A percentile compares a stretch with the other conserved stretches of the same genome.
Conservation (phyloP, 306 rosid genomes). For the Trichosanthes cucumerina region DNA sequence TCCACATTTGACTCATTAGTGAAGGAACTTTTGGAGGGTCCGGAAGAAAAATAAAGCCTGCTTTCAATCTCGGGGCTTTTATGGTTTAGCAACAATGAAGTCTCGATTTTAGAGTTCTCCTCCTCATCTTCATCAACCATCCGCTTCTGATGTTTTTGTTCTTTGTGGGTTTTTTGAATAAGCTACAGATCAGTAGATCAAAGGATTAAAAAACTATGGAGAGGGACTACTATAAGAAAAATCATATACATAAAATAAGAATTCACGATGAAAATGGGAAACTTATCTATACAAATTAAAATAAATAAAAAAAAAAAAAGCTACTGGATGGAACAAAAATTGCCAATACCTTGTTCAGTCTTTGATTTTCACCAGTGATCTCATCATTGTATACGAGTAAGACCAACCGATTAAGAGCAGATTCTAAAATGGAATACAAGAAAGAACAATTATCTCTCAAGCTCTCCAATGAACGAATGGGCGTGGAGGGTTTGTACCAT, state of each 20-base stretch:
- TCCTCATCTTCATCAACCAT: constrained; percentile 25
- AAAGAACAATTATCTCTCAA: not conserved
- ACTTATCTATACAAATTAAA: not conserved
- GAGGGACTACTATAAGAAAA: not conserved
- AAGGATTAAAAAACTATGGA: not conserved
- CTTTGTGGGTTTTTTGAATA: constrained; percentile 31
- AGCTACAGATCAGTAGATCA: constrained; percentile 33
- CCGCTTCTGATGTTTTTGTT: constrained; percentile 30
- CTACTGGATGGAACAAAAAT: not conserved
- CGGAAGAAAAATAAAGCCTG: constrained; percentile 25
- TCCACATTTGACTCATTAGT: constrained; percentile 14
- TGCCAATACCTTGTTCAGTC: constrained; percentile 27
- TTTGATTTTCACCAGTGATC: constrained; percentile 22
- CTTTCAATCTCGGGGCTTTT: constrained; percentile 26
- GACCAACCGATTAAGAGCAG: not conserved
- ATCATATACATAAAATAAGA: no score
- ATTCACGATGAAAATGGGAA: not conserved
- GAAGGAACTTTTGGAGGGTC: constrained; percentile 17
- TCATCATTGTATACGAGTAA: constrained; percentile 15
- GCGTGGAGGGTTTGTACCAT: not conserved
- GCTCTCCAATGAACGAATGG: not conserved
- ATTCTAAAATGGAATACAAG: not conserved
- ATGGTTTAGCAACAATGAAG: constrained; percentile 16
- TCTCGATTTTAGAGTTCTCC: constrained; percentile 16
- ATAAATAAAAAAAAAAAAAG: no score